Percentiles rank a stretch among this genome's conserved stretches.
Conservation (phyloP, 1,284 basidiomycete species). For the Trametes sp. region DNA sequence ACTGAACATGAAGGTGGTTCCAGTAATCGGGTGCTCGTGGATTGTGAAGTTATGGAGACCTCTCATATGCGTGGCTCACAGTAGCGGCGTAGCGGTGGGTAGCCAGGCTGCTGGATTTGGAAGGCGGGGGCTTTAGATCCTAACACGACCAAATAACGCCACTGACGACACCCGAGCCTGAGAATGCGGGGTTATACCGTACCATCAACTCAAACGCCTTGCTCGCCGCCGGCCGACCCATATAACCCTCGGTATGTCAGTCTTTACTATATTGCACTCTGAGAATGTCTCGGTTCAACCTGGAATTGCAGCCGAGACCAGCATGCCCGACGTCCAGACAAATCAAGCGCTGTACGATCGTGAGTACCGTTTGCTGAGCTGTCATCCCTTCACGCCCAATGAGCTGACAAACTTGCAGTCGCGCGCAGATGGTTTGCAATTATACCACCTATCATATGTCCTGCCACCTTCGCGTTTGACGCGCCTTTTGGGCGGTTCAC, state of each 20-base stretch:
- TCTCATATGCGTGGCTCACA: no score
- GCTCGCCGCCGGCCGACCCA: no score
- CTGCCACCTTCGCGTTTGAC: conserved; percentile 54
- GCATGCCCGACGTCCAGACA: conserved; percentile 10
- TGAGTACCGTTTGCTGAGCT: conserved; percentile 2
- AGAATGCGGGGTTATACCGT: neutral
- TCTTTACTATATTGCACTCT: neutral
- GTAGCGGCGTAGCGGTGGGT: no score
- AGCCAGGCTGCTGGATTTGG: conserved; percentile 8
- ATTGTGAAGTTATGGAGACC: no score
- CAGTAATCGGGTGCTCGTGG: no score
- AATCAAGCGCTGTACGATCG: conserved; percentile 22
- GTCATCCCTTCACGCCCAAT: no score
- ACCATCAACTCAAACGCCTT: neutral
- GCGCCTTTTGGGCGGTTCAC: conserved; percentile 85
- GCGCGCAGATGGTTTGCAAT: conserved; percentile 45
- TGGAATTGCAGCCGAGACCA: neutral
- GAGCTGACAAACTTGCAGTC: conserved; percentile 34
- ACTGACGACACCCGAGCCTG: conserved; percentile 3
- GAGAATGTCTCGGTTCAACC: neutral
- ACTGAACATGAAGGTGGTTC: no score
- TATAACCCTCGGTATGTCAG: neutral
- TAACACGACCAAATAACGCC: conserved; percentile 12
- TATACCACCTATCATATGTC: conserved; percentile 38
- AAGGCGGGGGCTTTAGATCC: conserved; percentile 15